phyloP scores from a whole-genome alignment of 2,329 filamentous ascomycete species.

The Fonsecaea erecta region DNA sequence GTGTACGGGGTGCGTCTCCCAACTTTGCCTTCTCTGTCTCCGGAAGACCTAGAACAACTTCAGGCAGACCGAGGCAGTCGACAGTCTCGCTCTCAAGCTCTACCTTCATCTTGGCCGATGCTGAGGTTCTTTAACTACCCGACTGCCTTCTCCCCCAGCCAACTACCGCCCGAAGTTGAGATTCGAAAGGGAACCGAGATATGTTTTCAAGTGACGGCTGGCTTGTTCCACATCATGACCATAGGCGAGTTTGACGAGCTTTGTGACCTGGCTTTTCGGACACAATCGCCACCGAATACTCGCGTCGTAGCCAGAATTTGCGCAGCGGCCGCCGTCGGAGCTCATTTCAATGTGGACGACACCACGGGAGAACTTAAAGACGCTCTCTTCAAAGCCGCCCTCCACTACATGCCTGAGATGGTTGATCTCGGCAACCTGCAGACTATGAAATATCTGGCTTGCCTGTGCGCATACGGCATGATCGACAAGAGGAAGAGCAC shows the following conservation, averaged over 20 bases:
- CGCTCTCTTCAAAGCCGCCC: background rate
- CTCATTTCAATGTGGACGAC: background rate
- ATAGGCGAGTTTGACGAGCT: background rate
- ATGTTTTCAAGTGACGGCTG: background rate
- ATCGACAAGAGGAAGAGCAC: background rate
- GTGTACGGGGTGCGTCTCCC: background rate
- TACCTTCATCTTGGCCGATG: background rate
- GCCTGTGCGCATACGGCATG: background rate
- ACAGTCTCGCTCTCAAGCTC: background rate
- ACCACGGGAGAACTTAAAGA: constrained; percentile 1
- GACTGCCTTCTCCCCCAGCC: background rate
- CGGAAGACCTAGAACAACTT: background rate
- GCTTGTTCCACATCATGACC: background rate
- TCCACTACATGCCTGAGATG: background rate
- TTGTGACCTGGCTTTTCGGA: background rate
- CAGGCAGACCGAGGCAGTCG: background rate
- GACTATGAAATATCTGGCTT: background rate
- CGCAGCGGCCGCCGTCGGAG: background rate
- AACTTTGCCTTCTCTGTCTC: background rate
- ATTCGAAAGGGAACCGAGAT: background rate
- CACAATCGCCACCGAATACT: background rate
- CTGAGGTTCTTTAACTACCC: background rate
- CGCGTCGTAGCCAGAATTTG: background rate
- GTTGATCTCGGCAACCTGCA: background rate
- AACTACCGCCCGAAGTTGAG: background rate